A percentile compares a stretch with the other conserved stretches of the same genome.
Evolutionary conservation across 768 basidiomycete genomes (phyloP).

Genomic region (Mycena indigotica): DNA sequence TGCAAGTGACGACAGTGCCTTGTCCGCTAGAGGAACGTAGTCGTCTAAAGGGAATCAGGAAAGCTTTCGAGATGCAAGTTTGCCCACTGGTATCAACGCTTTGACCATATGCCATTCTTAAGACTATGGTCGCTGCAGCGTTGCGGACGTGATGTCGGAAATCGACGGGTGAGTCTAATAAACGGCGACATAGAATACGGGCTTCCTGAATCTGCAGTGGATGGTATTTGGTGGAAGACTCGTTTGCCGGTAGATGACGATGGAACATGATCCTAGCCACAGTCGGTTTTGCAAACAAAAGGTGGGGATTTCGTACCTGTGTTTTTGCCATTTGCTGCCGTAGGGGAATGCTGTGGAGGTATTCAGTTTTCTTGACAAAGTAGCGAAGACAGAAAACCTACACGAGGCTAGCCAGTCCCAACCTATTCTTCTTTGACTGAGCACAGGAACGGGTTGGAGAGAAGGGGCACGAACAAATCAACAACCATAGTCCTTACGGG

Average conservation of each 20-base stretch:
- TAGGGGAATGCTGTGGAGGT: conserved; percentile 29
- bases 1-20: conserved; percentile 38
- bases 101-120: conserved; percentile 45
- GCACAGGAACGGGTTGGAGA: background rate
- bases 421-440: conserved; percentile 38
- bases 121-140: conserved; percentile 39
- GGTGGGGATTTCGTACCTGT: conserved; percentile 27
- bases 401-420: conserved; percentile 49
- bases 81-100: conserved; percentile 31
- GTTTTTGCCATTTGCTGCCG: conserved; percentile 37
- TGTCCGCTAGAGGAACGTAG: conserved; percentile 43
- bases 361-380: background rate
- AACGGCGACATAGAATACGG: conserved; percentile 38
- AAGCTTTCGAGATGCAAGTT: background rate
- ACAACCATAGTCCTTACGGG: conserved; percentile 44
- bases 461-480: conserved; percentile 42
- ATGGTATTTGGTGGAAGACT: conserved; percentile 10
- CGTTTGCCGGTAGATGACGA: conserved; percentile 24
- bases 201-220: conserved; percentile 36
- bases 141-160: conserved; percentile 41
- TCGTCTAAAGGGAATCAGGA: conserved; percentile 30
- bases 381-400: background rate
- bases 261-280: conserved; percentile 27
- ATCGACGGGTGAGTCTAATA: conserved; percentile 38
- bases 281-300: conserved; percentile 33